Evolutionary conservation across 2,329 filamentous ascomycete species (phyloP).

Genomic region (Curvularia spicifera): DNA sequence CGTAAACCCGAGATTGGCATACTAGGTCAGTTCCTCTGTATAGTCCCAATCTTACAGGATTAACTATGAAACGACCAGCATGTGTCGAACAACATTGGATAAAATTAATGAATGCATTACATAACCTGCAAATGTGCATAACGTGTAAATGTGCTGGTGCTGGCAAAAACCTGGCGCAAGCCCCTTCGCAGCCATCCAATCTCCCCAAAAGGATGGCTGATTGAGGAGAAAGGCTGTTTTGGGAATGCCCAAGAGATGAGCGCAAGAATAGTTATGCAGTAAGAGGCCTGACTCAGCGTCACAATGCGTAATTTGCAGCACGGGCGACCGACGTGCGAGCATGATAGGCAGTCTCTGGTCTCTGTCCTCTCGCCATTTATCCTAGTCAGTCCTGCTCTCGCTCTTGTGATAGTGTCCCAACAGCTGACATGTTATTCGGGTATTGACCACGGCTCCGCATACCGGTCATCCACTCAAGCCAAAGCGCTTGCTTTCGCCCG

Average conservation of each 20-base stretch:
- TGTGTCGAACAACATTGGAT: too few relatives aligned
- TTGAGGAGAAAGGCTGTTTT: not conserved
- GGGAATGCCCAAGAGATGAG: not conserved
- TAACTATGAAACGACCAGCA: too few relatives aligned
- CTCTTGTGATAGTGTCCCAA: not conserved
- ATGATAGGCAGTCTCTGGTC: not conserved
- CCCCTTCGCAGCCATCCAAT: not conserved
- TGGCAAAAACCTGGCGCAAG: too few relatives aligned
- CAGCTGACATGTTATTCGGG: not conserved
- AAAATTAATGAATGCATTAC: too few relatives aligned
- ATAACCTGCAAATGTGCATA: too few relatives aligned
- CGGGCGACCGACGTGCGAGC: not conserved
- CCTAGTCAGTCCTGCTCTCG: not conserved
- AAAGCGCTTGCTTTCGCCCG: not conserved
- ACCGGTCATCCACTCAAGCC: not conserved
- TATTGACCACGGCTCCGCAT: not conserved
- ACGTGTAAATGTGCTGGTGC: too few relatives aligned
- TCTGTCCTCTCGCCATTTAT: not conserved
- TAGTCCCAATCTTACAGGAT: too few relatives aligned
- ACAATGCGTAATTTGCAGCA: not conserved
- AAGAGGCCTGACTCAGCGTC: not conserved
- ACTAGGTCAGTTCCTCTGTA: too few relatives aligned
- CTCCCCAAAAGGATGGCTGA: not conserved
- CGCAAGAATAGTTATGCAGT: not conserved
- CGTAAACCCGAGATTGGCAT: too few relatives aligned